Conservation (phyloP, 2,329 filamentous ascomycete species). For the Plectosphaerella plurivora region DNA sequence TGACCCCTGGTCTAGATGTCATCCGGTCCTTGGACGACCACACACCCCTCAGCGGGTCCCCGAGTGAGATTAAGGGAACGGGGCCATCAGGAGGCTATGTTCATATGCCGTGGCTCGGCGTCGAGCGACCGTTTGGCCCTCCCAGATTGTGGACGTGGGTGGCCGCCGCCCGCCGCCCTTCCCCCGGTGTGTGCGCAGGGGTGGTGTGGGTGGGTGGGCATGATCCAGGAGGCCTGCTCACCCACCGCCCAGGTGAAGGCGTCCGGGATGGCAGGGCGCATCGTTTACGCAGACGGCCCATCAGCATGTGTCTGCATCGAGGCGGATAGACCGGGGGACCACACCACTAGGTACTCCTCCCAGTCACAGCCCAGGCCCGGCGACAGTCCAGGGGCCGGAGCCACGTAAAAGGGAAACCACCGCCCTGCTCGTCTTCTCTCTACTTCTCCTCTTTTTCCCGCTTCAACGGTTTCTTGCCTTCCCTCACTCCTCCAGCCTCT, state of each 20-base stretch:
- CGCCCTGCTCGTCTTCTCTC: not conserved
- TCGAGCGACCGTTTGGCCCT: not conserved
- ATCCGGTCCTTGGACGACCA: not conserved
- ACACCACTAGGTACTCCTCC: not conserved
- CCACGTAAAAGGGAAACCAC: conserved; percentile 3
- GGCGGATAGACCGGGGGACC: not conserved
- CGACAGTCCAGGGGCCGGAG: not conserved
- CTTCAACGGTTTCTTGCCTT: conserved; percentile 3
- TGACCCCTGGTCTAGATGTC: not conserved
- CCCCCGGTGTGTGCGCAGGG: too few relatives aligned
- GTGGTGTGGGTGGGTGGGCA: too few relatives aligned
- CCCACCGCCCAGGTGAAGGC: not conserved
- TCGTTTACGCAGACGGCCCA: not conserved
- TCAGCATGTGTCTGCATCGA: not conserved
- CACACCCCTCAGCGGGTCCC: not conserved
- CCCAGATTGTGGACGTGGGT: not conserved
- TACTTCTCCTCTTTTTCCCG: conserved; percentile 1
- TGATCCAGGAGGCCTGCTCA: too few relatives aligned
- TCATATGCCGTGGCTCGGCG: not conserved
- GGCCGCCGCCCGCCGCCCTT: not conserved
- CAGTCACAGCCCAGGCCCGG: not conserved
- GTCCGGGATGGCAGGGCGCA: not conserved
- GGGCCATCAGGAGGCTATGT: not conserved
- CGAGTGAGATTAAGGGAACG: conserved; percentile 2
- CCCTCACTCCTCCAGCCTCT: conserved; percentile 11